A percentile compares a stretch with the other conserved stretches of the same genome.
Conservation (phyloP, 805 yeast species). For the Yarrowia sp. region DNA sequence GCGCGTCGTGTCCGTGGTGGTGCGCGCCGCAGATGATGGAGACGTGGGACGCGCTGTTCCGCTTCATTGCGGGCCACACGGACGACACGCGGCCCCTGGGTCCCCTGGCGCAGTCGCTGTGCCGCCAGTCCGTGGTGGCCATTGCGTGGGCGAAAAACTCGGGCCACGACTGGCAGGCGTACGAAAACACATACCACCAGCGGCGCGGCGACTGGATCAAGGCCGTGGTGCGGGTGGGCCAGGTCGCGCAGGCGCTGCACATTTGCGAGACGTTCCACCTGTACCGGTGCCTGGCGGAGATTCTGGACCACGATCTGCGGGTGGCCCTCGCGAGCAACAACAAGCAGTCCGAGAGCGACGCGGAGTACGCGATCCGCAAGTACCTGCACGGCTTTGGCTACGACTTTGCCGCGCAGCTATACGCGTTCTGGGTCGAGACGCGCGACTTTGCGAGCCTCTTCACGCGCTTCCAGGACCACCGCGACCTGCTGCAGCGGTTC, state of each 20-base stretch:
- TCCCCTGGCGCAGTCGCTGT: neutral
- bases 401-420: slow-evolving; percentile 64
- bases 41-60: slow-evolving; percentile 1
- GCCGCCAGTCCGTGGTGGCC: neutral
- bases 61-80: neutral
- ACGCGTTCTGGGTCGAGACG: slow-evolving; percentile 53
- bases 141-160: neutral
- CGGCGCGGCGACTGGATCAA: slow-evolving; percentile 57
- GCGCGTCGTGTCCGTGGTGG: neutral
- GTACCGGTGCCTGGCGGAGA: slow-evolving; percentile 58
- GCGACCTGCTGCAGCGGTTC: slow-evolving; percentile 50
- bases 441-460: slow-evolving; percentile 56
- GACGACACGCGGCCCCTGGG: neutral
- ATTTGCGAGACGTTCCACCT: slow-evolving; percentile 69
- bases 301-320: slow-evolving; percentile 47
- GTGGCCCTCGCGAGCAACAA: slow-evolving; percentile 8
- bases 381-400: slow-evolving; percentile 65
- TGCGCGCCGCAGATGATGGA: slow-evolving; percentile 8
- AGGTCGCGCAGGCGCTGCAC: slow-evolving; percentile 53
- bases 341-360: slow-evolving; percentile 3
- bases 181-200: slow-evolving; percentile 32
- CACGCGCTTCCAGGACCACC: slow-evolving; percentile 54
- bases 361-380: slow-evolving; percentile 32
- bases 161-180: slow-evolving; percentile 1
- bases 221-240: slow-evolving; percentile 48